Base-by-base conservation (phyloP, 805 yeast genomes). In the Lipomyces kockii region DNA sequence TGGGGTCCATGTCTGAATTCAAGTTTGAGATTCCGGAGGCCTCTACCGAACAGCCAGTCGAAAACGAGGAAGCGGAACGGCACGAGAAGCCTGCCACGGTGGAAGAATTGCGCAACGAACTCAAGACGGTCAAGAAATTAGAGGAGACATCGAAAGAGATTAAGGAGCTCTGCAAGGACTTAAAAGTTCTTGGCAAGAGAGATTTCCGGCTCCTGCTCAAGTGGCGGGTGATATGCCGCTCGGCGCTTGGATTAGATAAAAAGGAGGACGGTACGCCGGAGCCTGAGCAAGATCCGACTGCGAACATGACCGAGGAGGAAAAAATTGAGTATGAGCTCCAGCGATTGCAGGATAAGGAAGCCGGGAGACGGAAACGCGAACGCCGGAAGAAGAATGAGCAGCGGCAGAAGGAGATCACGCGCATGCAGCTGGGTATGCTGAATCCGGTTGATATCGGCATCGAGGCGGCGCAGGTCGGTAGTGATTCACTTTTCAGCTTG, bases 341-440 rank as follows among this genome's bases (percentile, higher is more conserved):
- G 52, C 86, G 84, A n/a, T 79, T 93, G 73, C 84, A 87, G 64
- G 92, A 87, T 35, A 90, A 86, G 72, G 92, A 90, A 71, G 84
- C 86, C 73, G 83, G 87, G 71, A 86, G 87, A 73, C 80, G 80
- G 59, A 93, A 89, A 78, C 87, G 98, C 76, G 97, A 89, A 73
- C 91, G 88, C 78, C 88, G 97, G 78, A 87, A 83, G 73, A 85
- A 85, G 63, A 92, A 95, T 77, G 97, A 93, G 79, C 72, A 79
- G 70, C 92, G 91, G 75, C 97, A 92, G 77, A 91, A 90, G 78
- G 98, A 94, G 76, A 86, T 94, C 59, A 83, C 85, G 60, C 86
- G 98, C 81, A 89, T 92, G 90, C 98, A 95, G 80, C 89, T 95
- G 94, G 91, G 91, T 78, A 93, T 95, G 97, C 82, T 90, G 66